A percentile compares a stretch with the other conserved stretches of the same genome.
Evolutionary conservation across 2,329 filamentous ascomycete genomes (phyloP).

Genomic region (Claviceps maximensis): DNA sequence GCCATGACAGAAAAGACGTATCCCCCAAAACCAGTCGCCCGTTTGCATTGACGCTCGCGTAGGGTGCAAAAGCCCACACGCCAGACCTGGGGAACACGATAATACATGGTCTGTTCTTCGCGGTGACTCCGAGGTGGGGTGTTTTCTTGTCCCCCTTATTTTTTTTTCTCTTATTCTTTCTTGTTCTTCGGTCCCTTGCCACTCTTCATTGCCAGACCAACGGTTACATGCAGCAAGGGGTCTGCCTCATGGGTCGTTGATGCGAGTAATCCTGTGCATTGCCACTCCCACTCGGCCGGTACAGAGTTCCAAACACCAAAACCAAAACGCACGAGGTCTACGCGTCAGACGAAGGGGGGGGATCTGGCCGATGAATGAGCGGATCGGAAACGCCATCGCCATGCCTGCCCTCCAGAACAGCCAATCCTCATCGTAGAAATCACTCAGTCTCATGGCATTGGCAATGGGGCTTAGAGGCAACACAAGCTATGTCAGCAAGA

Average conservation of each 20-base stretch:
- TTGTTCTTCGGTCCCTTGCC: not conserved
- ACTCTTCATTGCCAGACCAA: not conserved
- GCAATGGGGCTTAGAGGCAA: not conserved
- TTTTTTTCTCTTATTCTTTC: not conserved
- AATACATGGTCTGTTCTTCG: constrained; percentile 5
- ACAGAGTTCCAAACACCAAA: not conserved
- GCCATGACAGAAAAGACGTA: not conserved
- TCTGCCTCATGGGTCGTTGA: not conserved
- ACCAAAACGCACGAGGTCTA: not conserved
- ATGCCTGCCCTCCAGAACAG: not conserved
- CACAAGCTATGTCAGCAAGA: constrained; percentile 1
- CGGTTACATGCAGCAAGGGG: constrained; percentile 3
- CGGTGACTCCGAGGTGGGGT: constrained; percentile 3
- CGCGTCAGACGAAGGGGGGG: not conserved
- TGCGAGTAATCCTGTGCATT: constrained; percentile 1
- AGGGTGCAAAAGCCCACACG: not conserved
- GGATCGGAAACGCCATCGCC: not conserved
- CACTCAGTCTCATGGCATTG: not conserved
- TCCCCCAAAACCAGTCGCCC: not conserved
- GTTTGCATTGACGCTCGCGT: constrained; percentile 1
- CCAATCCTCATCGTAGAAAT: constrained; percentile 1
- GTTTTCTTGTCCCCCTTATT: not conserved
- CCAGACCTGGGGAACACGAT: not conserved
- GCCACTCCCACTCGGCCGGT: constrained; percentile 5
- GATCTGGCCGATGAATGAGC: not conserved